phyloP scores from a whole-genome alignment of 2,329 filamentous ascomycete species.

The Botrytis deweyae region DNA sequence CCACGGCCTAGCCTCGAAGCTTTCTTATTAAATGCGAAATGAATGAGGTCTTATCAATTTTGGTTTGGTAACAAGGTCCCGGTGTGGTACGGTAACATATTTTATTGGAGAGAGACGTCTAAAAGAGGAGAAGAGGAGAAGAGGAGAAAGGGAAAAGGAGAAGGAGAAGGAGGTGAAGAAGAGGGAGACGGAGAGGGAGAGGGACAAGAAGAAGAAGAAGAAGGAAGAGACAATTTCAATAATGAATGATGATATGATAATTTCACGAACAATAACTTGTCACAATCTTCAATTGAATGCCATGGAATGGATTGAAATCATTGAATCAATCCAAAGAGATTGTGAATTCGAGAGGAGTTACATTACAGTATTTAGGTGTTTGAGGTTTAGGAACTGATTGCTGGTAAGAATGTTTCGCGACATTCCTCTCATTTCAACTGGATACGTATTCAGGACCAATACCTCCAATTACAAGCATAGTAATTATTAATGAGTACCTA shows the following conservation, averaged over 20 bases:
- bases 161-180: background rate
- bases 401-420: conserved; percentile 5
- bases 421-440: conserved; percentile 13
- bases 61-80: conserved; percentile 8
- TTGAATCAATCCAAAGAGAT: background rate
- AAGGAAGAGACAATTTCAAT: background rate
- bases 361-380: background rate
- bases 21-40: conserved; percentile 12
- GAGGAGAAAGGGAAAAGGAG: background rate
- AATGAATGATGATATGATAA: background rate
- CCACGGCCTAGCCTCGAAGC: conserved; percentile 7
- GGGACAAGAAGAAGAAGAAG: background rate
- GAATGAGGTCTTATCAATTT: conserved; percentile 13
- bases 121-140: background rate
- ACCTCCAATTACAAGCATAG: background rate
- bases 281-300: background rate
- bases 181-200: no score
- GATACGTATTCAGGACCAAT: background rate
- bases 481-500: background rate
- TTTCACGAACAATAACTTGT: background rate
- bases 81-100: conserved; percentile 10
- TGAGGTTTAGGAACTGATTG: conserved; percentile 1
- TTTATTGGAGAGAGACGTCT: background rate
- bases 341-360: background rate
- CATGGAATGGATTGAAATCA: background rate